These are phyloP conservation scores for Paramyrothecium roridum DNA, from an alignment of 2,329 filamentous ascomycete species.

Conservation along the genomic window DNA sequence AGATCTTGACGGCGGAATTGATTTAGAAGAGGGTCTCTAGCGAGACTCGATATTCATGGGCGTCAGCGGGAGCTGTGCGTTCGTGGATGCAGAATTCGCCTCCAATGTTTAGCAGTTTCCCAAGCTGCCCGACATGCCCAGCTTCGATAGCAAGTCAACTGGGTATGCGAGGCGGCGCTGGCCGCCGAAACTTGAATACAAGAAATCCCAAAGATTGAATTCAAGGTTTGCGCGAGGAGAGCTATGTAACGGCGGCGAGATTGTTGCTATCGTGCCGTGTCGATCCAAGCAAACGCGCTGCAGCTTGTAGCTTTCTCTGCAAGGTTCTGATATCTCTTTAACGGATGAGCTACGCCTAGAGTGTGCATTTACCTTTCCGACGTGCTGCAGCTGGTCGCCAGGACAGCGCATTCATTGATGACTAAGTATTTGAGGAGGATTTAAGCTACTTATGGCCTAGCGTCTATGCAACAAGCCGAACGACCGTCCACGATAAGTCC, in stretches of 20 bases:
- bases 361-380: not conserved
- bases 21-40: not conserved
- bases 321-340: not conserved
- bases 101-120: not conserved
- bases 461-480: constrained; percentile 21
- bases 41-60: not conserved
- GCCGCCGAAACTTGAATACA: not conserved
- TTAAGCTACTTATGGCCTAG: not conserved
- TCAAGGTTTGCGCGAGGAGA: not conserved
- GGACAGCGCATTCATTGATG: not conserved
- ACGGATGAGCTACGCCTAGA: not conserved
- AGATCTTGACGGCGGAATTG: no score
- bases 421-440: not conserved
- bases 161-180: not conserved
- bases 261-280: no score
- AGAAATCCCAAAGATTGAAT: not conserved
- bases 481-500: not conserved
- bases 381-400: not conserved
- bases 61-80: not conserved
- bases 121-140: not conserved
- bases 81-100: not conserved
- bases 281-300: not conserved
- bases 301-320: not conserved
- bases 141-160: not conserved
- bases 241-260: not conserved